phyloP scores from a whole-genome alignment of 495 filamentous ascomycete genomes.

The Aspergillus mulundensis region DNA sequence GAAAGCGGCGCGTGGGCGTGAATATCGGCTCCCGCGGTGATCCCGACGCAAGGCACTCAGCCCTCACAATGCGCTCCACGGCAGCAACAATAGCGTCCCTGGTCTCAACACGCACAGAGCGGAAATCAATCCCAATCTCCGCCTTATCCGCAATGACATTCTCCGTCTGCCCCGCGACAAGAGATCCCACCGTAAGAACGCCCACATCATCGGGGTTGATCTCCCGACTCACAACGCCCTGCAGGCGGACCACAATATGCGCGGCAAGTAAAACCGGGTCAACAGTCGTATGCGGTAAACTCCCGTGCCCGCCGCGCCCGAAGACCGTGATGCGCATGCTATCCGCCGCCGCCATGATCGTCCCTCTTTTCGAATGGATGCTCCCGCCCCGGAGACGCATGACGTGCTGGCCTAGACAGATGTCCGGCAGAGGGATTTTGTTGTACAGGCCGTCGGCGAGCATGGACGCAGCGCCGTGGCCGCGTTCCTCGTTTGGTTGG shows the following conservation, averaged over 20 bases:
- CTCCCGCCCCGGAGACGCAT: slow-evolving; percentile 43
- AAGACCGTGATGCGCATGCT: slow-evolving; percentile 49
- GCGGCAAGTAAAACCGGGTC: slow-evolving; percentile 50
- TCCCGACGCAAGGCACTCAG: slow-evolving; percentile 46
- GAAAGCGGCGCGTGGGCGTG: slow-evolving; percentile 41
- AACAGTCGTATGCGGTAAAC: slow-evolving; percentile 46
- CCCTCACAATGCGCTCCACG: slow-evolving; percentile 47
- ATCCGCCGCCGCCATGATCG: slow-evolving; percentile 47
- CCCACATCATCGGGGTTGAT: slow-evolving; percentile 43
- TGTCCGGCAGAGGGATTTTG: slow-evolving; percentile 46
- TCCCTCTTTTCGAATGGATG: slow-evolving; percentile 34
- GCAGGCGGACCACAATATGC: slow-evolving; percentile 45
- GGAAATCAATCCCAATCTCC: slow-evolving; percentile 44
- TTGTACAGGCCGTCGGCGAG: slow-evolving; percentile 49
- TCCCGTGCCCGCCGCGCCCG: slow-evolving; percentile 51
- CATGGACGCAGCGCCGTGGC: slow-evolving; percentile 50
- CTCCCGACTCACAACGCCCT: slow-evolving; percentile 49
- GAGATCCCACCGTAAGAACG: slow-evolving; percentile 49
- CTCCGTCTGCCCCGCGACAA: slow-evolving; percentile 50
- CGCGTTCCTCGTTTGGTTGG: slow-evolving; percentile 53
- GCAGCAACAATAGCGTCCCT: slow-evolving; percentile 37
- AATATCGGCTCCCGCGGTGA: slow-evolving; percentile 43
- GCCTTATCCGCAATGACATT: slow-evolving; percentile 51
- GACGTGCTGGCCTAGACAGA: slow-evolving; percentile 50
- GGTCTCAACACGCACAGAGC: slow-evolving; percentile 37